Evolutionary conservation across 495 filamentous ascomycete genomes (phyloP).

Genomic region (Aspergillus olivimuriae): DNA sequence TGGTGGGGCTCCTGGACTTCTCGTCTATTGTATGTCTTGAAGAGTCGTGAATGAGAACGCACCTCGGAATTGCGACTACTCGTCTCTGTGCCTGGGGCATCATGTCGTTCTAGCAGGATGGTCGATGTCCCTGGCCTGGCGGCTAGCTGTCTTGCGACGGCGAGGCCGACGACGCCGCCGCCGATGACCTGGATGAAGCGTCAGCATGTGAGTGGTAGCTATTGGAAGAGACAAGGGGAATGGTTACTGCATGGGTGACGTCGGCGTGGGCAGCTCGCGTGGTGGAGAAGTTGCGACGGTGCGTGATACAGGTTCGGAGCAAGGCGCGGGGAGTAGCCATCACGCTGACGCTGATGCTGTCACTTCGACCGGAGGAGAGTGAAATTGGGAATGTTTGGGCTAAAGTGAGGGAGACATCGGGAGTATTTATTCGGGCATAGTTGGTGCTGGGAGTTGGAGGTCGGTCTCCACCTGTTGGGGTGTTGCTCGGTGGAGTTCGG

Average conservation of each 20-base stretch:
- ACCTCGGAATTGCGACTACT: slow-evolving; percentile 90
- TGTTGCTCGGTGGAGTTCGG: no score
- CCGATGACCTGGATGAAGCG: slow-evolving; percentile 63
- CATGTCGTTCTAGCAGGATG: slow-evolving; percentile 77
- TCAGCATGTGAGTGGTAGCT: not conserved
- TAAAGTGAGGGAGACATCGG: no score
- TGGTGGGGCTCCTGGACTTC: not conserved
- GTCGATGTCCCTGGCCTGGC: slow-evolving; percentile 56
- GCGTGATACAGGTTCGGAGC: slow-evolving; percentile 6
- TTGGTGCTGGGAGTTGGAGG: no score
- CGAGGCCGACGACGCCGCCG: slow-evolving; percentile 84
- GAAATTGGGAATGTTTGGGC: no score
- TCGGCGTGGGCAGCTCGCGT: slow-evolving; percentile 44
- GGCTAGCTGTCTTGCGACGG: slow-evolving; percentile 75
- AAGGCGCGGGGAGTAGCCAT: not conserved
- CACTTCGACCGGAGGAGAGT: no score
- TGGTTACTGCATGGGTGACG: slow-evolving; percentile 72
- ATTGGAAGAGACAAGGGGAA: not conserved
- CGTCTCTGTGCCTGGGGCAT: slow-evolving; percentile 78
- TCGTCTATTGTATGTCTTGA: no score
- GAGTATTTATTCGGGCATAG: no score
- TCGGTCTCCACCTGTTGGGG: no score
- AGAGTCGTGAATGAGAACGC: not conserved
- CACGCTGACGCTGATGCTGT: no score
- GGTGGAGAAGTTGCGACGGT: slow-evolving; percentile 35